phyloP scores from a whole-genome alignment of 257 asterid genomes.

The Anisodus acutangulus region DNA sequence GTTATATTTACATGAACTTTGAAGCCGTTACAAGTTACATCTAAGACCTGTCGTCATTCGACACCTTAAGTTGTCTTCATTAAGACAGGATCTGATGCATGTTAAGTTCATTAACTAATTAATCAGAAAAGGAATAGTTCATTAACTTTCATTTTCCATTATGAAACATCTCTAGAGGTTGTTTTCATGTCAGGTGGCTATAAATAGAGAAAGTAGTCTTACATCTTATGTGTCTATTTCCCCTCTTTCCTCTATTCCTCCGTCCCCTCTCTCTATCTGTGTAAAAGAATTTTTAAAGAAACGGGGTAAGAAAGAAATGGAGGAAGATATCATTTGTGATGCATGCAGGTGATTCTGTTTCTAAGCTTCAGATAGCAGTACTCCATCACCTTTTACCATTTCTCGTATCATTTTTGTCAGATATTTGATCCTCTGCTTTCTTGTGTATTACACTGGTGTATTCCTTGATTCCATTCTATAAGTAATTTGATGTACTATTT shows the following conservation, averaged over 20 bases:
- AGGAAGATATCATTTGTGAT: conserved; percentile 10
- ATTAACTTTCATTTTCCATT: neutral
- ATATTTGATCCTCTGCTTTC: conserved; percentile 11
- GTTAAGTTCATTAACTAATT: neutral
- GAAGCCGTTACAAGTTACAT: conserved; percentile 19
- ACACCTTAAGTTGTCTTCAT: neutral
- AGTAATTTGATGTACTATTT: no score
- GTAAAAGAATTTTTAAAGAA: neutral
- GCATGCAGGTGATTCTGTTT: conserved; percentile 25
- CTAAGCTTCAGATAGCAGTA: conserved; percentile 16
- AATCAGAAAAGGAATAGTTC: neutral
- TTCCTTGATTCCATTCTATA: no score
- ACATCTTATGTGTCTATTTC: neutral
- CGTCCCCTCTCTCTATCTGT: neutral
- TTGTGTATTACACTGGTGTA: neutral
- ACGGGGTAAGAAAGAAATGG: neutral
- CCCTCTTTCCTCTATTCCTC: neutral
- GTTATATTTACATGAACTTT: neutral
- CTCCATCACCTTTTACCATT: conserved; percentile 4
- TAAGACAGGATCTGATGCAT: neutral
- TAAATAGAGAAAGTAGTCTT: neutral
- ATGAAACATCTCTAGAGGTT: neutral
- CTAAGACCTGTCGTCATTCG: neutral
- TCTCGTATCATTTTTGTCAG: neutral
- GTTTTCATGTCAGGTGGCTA: neutral